Evolutionary conservation across 1,139 yeast genomes (phyloP), one percentile per base, ranked within the genome.

Genomic region (Scheffersomyces segobiensis): DNA sequence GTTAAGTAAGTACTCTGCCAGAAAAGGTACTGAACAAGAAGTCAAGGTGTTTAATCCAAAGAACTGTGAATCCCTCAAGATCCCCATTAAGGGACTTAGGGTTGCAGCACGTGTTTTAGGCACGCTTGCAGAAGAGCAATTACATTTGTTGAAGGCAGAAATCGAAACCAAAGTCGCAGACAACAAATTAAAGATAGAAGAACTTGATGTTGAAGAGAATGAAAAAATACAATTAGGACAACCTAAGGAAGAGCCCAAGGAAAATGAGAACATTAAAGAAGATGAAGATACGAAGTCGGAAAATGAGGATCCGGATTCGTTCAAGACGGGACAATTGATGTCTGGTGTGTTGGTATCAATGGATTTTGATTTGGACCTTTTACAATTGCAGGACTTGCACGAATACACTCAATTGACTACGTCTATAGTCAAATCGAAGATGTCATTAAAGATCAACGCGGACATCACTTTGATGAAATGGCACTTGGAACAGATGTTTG

Each of bases 401-500:
- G 98, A 93, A 67, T 93, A 87, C 67, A 87, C 97, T 0, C 96
- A 92, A 57, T 79, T 95, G 58, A 88, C 96, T 0, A 91, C 98
- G 0, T 91, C 97, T 1, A 84, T 90, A 14, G 87, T 95, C 32
- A 88, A 88, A 66, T 97, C 96, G 62, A 84, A 90, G 62, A 97
- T 93, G 70, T 82, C 87, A 18, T 77, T 95, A 46, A 83, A 85
- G 57, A 91, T 96, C 54, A 87, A 88, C 70, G 96, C 98, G 5
- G 91, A 90, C 54, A 84, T 91, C 42, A 89, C 91, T 53, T 79
- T 95, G 60, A 85, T 96, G 60, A 83, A 85, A 62, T 95, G 96
- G 92, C 98, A 95, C 71, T 82, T 95, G 61, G 87, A 90, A 61
- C 98, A 93, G 70, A 95, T 96, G 99, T 95, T 95, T 81, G 98